Percentiles rank a stretch among this genome's conserved stretches.
Evolutionary conservation across 2,329 filamentous ascomycete species (phyloP).

Genomic region (Sarocladium kiliense): DNA sequence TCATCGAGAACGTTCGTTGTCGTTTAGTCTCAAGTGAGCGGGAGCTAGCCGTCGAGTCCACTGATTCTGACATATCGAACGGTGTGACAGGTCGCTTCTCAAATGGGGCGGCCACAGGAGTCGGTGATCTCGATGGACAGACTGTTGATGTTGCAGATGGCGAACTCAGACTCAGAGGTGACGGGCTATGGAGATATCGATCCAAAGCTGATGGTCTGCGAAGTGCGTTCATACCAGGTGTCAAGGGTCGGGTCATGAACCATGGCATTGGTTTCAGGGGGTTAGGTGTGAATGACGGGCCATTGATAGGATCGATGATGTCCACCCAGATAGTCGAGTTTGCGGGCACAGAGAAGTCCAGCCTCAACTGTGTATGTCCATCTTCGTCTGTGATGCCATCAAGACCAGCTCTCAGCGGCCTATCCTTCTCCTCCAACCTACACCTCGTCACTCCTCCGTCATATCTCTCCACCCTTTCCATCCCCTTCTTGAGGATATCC

Average conservation of each 20-base stretch:
- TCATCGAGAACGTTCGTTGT: constrained; percentile 19
- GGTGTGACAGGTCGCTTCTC: not conserved
- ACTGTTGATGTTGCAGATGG: not conserved
- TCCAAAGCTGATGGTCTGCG: constrained; percentile 12
- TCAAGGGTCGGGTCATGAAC: constrained; percentile 34
- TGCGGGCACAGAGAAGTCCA: constrained; percentile 18
- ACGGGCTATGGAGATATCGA: constrained; percentile 12
- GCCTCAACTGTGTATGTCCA: constrained; percentile 8
- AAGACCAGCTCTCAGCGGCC: not conserved
- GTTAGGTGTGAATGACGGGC: constrained; percentile 40
- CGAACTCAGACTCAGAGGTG: not conserved
- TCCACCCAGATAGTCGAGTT: constrained; percentile 43
- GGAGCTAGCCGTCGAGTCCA: not conserved
- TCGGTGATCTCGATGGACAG: constrained; percentile 3
- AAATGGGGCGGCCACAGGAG: not conserved
- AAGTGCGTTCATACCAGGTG: constrained; percentile 11
- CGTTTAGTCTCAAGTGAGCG: not conserved
- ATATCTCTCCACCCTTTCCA: constrained; percentile 35
- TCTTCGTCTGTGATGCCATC: not conserved
- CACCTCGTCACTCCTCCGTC: constrained; percentile 42
- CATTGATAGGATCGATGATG: constrained; percentile 42
- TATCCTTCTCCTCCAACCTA: constrained; percentile 34
- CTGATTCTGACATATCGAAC: not conserved
- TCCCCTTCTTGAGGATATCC: constrained; percentile 32
- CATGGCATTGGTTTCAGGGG: constrained; percentile 46